These are phyloP conservation scores for Leccinum uliginosum DNA, from an alignment of 768 basidiomycete genomes.

Conservation along the genomic window DNA sequence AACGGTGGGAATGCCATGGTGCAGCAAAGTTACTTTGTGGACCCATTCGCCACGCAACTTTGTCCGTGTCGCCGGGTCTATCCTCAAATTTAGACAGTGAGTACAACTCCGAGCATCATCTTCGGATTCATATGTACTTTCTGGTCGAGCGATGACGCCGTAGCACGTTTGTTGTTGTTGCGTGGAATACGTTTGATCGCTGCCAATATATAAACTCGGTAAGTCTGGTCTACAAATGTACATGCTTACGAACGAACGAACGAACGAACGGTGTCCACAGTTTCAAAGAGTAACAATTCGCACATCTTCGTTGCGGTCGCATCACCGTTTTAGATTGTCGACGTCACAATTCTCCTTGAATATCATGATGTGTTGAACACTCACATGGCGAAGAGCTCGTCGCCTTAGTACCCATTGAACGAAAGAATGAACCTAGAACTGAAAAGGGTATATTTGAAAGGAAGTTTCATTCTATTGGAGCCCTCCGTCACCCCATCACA, in stretches of 20 bases:
- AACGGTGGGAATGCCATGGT: too few relatives aligned
- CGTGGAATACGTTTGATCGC: neutral
- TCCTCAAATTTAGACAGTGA: too few relatives aligned
- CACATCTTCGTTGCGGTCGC: neutral
- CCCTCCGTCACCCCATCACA: neutral
- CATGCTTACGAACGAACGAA: neutral
- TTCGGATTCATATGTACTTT: neutral
- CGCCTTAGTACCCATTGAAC: neutral
- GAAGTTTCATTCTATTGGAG: neutral
- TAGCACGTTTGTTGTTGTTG: too few relatives aligned
- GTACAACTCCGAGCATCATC: neutral
- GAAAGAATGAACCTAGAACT: neutral
- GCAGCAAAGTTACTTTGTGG: too few relatives aligned
- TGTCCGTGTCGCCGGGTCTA: too few relatives aligned
- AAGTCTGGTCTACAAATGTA: neutral
- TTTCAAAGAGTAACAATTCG: neutral
- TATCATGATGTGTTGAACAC: neutral
- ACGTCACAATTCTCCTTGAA: neutral
- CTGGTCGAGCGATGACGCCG: too few relatives aligned
- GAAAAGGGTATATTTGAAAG: neutral
- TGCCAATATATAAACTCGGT: neutral
- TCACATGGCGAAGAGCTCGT: neutral
- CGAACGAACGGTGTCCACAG: too few relatives aligned
- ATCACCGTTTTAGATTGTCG: neutral
- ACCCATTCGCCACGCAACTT: neutral